Conservation (phyloP, 2,329 filamentous ascomycete species). For the Mollisia scopiformis region DNA sequence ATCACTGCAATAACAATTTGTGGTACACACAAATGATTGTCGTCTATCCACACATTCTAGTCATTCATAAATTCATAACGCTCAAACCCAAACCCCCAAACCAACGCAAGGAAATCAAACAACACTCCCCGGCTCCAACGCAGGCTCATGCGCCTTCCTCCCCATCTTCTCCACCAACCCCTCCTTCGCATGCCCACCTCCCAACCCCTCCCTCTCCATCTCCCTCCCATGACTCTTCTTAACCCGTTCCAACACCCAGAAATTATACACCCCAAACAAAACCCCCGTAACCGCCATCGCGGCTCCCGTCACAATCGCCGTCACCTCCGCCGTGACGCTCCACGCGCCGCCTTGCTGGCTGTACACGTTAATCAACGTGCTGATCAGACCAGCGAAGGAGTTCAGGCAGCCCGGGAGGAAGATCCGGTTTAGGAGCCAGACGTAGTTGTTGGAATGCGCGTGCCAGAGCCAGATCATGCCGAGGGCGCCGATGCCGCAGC, state of each 20-base stretch:
- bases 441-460: constrained; percentile 25
- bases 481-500: constrained; percentile 25
- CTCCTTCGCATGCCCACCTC: constrained; percentile 12
- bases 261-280: constrained; percentile 34
- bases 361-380: constrained; percentile 33
- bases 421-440: constrained; percentile 34
- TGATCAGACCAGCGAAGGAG: constrained; percentile 30
- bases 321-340: constrained; percentile 32
- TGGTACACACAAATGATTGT: background rate
- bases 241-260: constrained; percentile 28
- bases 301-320: constrained; percentile 27
- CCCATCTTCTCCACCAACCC: constrained; percentile 27
- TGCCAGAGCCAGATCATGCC: constrained; percentile 33
- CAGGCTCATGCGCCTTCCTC: constrained; percentile 24
- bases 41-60: background rate
- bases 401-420: constrained; percentile 34
- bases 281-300: constrained; percentile 25
- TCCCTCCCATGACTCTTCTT: constrained; percentile 31
- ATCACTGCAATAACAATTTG: background rate
- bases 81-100: background rate
- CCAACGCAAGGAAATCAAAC: constrained; percentile 19
- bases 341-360: constrained; percentile 26
- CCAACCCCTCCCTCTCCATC: constrained; percentile 15
- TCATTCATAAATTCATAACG: background rate
- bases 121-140: constrained; percentile 28